Percentiles rank a stretch among this genome's conserved stretches.
These are phyloP conservation scores for Fusarium sambucinum DNA, from an alignment of 2,329 filamentous ascomycete species.

Conservation along the genomic window DNA sequence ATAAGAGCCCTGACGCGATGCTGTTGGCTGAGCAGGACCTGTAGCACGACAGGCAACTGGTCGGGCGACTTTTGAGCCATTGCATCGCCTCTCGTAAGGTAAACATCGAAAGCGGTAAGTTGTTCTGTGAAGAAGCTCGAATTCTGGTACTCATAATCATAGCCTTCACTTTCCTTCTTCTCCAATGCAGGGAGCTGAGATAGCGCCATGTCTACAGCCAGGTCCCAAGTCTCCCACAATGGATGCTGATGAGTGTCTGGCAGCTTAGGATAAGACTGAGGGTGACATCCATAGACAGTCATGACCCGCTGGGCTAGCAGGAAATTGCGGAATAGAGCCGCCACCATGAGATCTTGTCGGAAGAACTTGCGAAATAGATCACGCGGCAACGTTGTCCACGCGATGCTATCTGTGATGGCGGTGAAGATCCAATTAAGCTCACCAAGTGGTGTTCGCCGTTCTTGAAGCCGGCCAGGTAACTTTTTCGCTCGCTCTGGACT, in stretches of 20 bases:
- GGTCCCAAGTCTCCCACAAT: constrained; percentile 97
- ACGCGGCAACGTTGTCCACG: constrained; percentile 93
- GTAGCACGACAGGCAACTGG: constrained; percentile 94
- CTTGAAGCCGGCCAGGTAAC: constrained; percentile 90
- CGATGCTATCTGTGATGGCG: constrained; percentile 97
- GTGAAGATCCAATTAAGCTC: constrained; percentile 99
- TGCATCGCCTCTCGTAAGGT: constrained; percentile 83
- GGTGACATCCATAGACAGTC: constrained; percentile 95
- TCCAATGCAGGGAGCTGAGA: constrained; percentile 89
- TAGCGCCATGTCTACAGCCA: constrained; percentile 94
- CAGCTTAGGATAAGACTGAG: constrained; percentile 90
- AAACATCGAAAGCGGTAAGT: constrained; percentile 96
- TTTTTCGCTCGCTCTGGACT: constrained; percentile 86
- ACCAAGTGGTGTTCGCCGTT: constrained; percentile 91
- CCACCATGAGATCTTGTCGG: constrained; percentile 98
- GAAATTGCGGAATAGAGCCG: constrained; percentile 95
- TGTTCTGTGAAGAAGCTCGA: constrained; percentile 98
- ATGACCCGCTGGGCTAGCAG: constrained; percentile 94
- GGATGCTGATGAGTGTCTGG: constrained; percentile 95
- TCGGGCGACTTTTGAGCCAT: constrained; percentile 89
- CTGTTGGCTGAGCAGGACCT: constrained; percentile 95
- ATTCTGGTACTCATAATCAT: constrained; percentile 91
- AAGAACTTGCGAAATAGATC: constrained; percentile 97
- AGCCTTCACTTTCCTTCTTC: constrained; percentile 77
- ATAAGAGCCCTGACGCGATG: constrained; percentile 92